A percentile compares a stretch with the other conserved stretches of the same genome.
Evolutionary conservation across 306 rosid genomes (phyloP).

Genomic region (Arachis stenosperma): DNA sequence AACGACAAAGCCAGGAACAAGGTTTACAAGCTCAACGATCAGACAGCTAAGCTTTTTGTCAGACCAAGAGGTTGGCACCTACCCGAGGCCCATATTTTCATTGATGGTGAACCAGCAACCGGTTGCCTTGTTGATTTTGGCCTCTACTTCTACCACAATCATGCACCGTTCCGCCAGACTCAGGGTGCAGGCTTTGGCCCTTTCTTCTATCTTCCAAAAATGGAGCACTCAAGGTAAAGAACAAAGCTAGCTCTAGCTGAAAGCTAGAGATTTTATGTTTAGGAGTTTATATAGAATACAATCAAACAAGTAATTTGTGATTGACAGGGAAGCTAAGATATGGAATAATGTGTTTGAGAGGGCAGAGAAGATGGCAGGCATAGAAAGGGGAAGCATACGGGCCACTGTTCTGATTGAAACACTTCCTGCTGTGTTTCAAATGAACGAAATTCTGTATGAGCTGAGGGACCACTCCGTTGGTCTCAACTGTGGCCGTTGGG

Average conservation of each 20-base stretch:
- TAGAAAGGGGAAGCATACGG: constrained; percentile 88
- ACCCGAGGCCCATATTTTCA: constrained; percentile 82
- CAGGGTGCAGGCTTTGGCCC: constrained; percentile 91
- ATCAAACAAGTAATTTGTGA: neutral
- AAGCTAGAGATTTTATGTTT: neutral
- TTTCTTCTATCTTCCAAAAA: constrained; percentile 92
- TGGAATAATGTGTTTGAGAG: constrained; percentile 87
- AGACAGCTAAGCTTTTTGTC: constrained; percentile 82
- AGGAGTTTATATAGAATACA: neutral
- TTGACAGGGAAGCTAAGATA: constrained; percentile 84
- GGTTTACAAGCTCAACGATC: constrained; percentile 79
- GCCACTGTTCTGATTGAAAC: constrained; percentile 91
- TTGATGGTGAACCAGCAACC: constrained; percentile 85
- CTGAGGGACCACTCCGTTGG: constrained; percentile 87
- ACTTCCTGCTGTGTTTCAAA: constrained; percentile 90
- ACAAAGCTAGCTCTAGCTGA: neutral
- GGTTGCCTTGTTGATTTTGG: constrained; percentile 94
- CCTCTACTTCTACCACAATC: constrained; percentile 75
- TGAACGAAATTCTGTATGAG: constrained; percentile 91
- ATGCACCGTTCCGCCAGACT: constrained; percentile 56
- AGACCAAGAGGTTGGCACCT: constrained; percentile 96
- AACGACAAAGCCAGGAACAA: constrained; percentile 77
- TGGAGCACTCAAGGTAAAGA: constrained; percentile 87
- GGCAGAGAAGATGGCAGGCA: constrained; percentile 77
- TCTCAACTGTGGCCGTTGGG: constrained; percentile 95